phyloP scores from a whole-genome alignment of 1,284 basidiomycete genomes.

The Lentinus polychrous region DNA sequence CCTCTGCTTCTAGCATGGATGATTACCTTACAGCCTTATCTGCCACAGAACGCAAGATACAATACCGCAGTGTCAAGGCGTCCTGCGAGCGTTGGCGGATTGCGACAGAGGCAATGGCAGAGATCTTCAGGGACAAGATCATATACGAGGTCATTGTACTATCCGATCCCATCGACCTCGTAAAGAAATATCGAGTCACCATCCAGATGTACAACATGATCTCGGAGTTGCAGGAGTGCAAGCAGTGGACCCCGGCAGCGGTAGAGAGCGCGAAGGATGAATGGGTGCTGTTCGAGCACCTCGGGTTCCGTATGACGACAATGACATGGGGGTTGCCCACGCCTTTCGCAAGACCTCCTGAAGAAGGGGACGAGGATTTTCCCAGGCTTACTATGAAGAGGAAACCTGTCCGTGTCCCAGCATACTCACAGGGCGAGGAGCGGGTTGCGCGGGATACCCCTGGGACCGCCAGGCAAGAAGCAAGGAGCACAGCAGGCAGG shows the following conservation, averaged over 20 bases:
- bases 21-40: not conserved
- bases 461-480: too few species aligned
- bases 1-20: not conserved
- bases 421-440: too few species aligned
- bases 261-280: not conserved
- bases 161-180: not conserved
- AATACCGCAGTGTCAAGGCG: not conserved
- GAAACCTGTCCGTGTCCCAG: too few species aligned
- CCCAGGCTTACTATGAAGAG: too few species aligned
- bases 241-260: not conserved
- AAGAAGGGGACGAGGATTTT: too few species aligned
- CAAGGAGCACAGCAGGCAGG: too few species aligned
- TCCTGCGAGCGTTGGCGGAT: not conserved
- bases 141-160: not conserved
- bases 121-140: not conserved
- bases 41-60: not conserved
- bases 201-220: not conserved
- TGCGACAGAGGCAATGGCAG: not conserved
- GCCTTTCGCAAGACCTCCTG: not conserved
- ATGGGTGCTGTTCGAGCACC: slow-evolving; percentile 1
- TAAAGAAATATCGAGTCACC: not conserved
- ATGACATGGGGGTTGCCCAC: slow-evolving; percentile 8
- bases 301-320: slow-evolving; percentile 10
- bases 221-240: not conserved
- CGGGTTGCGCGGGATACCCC: too few species aligned